Evolutionary conservation across 2,329 filamentous ascomycete species (phyloP), one percentile per base, ranked within the genome.

Genomic region (Onygena corvina): DNA sequence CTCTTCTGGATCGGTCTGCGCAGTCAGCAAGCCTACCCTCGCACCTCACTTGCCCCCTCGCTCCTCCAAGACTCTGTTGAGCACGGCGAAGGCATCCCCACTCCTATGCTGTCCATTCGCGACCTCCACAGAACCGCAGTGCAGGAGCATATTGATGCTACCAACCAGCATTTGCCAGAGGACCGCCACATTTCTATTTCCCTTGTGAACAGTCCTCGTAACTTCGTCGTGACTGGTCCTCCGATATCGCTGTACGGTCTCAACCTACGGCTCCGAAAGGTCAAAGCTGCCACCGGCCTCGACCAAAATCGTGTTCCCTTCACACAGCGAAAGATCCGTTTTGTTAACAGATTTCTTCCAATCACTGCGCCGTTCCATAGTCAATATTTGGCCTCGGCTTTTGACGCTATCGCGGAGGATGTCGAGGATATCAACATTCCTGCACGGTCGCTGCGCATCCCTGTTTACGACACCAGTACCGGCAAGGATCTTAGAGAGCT

Each of bases 301-400:
- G 92, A 98, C 63, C 93, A 98, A 70, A 94, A 85, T 57, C 80
- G 89, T 52, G 83, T 96, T 48, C 93, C 93, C 4, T 88, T 87
- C 72, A 96, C 90, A 0, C 83, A 98, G 70, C 85, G 92, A 59
- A 98, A 98, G 71, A 77, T 95, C 50, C 87, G 92, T 61, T 98
- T 98, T 59, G 86, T 87, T 54, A 95, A 95, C 73, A 84, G 92
- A 53, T 98, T 98, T 75, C 72, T 98, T 53, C 93, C 92, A 42
- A 98, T 98, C 66, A 95, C 90, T 1, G 88, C 92, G 7, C 93
- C 92, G 3, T 98, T 98, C 76, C 92, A 98, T 75, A 98, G 92
- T 76, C 83, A 87, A 53, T 95, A 96, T 64, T 80, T 98, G 12
- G 74, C 76, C 20, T 81, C 88, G 57, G 90, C 92, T 1, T 87